Base-by-base conservation (phyloP, 768 basidiomycete genomes). In the Chalciporus chontae region DNA sequence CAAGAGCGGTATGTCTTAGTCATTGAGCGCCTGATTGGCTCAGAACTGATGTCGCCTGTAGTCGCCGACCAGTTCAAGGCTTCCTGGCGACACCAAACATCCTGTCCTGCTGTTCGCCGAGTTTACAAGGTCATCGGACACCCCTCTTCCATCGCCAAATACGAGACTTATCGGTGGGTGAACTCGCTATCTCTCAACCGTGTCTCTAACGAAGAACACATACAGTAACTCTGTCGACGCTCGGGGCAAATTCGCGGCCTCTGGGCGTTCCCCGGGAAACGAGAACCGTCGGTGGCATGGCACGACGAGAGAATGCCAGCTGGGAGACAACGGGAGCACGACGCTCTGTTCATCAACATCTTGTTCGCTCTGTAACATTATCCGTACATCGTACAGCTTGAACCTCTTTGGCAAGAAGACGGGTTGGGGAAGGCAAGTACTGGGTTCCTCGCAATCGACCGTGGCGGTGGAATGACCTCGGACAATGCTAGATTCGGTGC, bases 271-370 rank as follows among this genome's bases (percentile, higher is more conserved):
- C 5, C 66, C 78, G 24, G 85, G 85, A 26, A 87, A 87, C 54
- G 84, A 86, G 64, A 84, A 85, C 55, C 79, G 85, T 26, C 78
- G 85, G 18, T 87, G 84, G 84, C 85, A 87, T 61, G 85, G 86
- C 17, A 87, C 85, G 10, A 75, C 76, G 31, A 73, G 85, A 15
- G 74, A 79, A 42, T 87, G 85, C 65, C 78, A 73, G 40, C 63
- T 87, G 2, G 84, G 84, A 8, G 83, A 86, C 59, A 78, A 75
- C 24, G 83, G 84, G 6, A 74, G 80, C 32, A 71, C 74, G 2
- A 70, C 70, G 40, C 51, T 61, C 19, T 87, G 85, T 61, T 59
- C 75, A n/a, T 77, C 80, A 8, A 40, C 71, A 1, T 77, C 72
- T 13, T 87, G 85, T 55, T 77, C 82, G 1, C 68, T 87, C 38